Conservation (phyloP, 2,329 filamentous ascomycete species). For the Stachybotrys echinatus region DNA sequence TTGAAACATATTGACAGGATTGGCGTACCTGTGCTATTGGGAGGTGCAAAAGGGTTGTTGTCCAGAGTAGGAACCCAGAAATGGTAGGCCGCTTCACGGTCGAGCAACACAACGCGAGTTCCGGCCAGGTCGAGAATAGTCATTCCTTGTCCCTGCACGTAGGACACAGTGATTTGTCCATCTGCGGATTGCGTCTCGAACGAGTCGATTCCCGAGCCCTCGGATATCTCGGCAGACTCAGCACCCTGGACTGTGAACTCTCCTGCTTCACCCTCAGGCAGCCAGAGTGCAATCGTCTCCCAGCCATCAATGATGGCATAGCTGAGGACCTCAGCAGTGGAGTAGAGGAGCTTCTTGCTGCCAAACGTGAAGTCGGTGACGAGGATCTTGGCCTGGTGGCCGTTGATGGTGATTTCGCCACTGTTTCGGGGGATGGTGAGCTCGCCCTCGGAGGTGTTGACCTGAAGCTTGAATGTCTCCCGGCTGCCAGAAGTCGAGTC, state of each 20-base stretch:
- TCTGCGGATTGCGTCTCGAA: constrained; percentile 34
- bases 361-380: constrained; percentile 56
- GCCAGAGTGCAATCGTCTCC: constrained; percentile 45
- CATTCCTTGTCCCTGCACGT: constrained; percentile 42
- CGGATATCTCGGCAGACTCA: constrained; percentile 8
- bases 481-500: constrained; percentile 44
- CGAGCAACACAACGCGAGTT: constrained; percentile 44
- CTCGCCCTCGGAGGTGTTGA: constrained; percentile 50
- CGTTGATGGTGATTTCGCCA: constrained; percentile 46
- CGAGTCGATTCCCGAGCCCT: constrained; percentile 28
- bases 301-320: constrained; percentile 42
- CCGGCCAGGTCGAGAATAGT: constrained; percentile 40
- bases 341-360: constrained; percentile 44
- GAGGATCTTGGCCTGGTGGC: constrained; percentile 57
- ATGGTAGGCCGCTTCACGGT: constrained; percentile 47
- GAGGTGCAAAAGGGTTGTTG: constrained; percentile 37
- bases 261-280: constrained; percentile 47
- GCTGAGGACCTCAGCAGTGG: constrained; percentile 49
- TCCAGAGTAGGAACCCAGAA: constrained; percentile 51
- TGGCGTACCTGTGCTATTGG: constrained; percentile 38
- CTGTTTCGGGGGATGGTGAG: constrained; percentile 48
- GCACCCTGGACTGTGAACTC: constrained; percentile 44
- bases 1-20: too few relatives aligned
- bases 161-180: constrained; percentile 36
- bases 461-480: constrained; percentile 48